Conservation (phyloP, 306 rosid genomes). For the Sicyos baderoa region DNA sequence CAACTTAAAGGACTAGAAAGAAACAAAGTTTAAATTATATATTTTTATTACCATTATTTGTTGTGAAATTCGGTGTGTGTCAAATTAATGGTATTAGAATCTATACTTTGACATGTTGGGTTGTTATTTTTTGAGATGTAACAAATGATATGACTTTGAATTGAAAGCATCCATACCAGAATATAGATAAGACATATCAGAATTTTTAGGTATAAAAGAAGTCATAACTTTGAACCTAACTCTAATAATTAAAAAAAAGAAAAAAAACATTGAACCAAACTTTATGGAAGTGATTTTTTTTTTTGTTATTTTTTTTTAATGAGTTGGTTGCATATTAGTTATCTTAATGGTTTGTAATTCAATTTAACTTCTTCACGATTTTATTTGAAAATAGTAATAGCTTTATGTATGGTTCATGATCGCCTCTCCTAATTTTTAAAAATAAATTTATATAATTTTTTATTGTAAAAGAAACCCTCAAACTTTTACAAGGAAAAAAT, state of each 20-base stretch:
- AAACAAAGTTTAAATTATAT: no score
- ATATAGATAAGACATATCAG: slow-evolving; percentile 12
- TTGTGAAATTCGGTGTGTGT: not conserved
- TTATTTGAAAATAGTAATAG: no score
- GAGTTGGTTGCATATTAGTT: no score
- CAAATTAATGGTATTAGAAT: not conserved
- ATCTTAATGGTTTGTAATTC: no score
- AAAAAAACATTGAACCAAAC: not conserved
- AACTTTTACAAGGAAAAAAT: not conserved
- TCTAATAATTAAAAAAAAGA: no score
- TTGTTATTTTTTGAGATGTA: not conserved
- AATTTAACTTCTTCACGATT: no score
- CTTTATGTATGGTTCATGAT: no score
- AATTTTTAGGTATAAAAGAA: slow-evolving; percentile 9
- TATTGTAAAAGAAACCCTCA: not conserved
- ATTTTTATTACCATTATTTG: not conserved
- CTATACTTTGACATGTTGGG: not conserved
- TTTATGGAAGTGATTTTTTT: not conserved
- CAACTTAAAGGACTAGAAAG: no score
- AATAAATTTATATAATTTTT: no score
- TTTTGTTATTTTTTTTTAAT: no score
- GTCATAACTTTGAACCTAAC: not conserved
- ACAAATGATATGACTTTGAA: not conserved
- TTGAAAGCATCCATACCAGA: slow-evolving; percentile 7
- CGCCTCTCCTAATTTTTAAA: no score